These are phyloP conservation scores for Bothriochloa decipiens DNA, from an alignment of 176 grass and related monocot genomes.

Conservation along the genomic window DNA sequence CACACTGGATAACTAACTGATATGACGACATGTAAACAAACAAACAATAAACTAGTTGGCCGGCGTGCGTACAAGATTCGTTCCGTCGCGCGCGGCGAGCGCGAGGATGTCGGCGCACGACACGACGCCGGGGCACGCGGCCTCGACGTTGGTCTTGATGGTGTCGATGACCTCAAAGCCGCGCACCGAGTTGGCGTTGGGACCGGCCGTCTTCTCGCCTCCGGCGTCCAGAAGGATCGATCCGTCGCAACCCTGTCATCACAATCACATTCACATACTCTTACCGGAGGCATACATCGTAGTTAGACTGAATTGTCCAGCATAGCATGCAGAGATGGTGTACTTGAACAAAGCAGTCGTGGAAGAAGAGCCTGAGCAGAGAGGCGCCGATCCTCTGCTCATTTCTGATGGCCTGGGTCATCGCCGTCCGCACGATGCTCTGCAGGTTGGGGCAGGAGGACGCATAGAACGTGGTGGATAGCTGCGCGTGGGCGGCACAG, in stretches of 20 bases:
- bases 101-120: conserved; percentile 60
- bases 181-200: conserved; percentile 58
- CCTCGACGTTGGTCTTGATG: conserved; percentile 55
- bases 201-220: conserved; percentile 57
- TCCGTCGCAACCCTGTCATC: conserved; percentile 59
- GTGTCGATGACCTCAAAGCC: conserved; percentile 67
- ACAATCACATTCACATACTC: neutral
- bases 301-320: neutral
- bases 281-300: neutral
- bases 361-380: conserved; percentile 79
- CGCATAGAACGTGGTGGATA: conserved; percentile 54
- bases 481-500: conserved; percentile 40
- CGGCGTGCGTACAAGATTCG: neutral
- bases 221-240: conserved; percentile 70
- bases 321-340: neutral
- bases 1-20: no score
- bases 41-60: neutral
- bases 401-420: conserved; percentile 36
- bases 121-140: conserved; percentile 40
- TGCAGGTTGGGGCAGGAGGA: conserved; percentile 60
- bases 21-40: no score
- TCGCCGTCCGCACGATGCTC: conserved; percentile 49
- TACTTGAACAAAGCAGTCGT: conserved; percentile 76
- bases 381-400: conserved; percentile 70
- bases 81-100: conserved; percentile 15